Base-by-base conservation (phyloP, 2,329 filamentous ascomycete species). In the Sordariomycetes sp. region DNA sequence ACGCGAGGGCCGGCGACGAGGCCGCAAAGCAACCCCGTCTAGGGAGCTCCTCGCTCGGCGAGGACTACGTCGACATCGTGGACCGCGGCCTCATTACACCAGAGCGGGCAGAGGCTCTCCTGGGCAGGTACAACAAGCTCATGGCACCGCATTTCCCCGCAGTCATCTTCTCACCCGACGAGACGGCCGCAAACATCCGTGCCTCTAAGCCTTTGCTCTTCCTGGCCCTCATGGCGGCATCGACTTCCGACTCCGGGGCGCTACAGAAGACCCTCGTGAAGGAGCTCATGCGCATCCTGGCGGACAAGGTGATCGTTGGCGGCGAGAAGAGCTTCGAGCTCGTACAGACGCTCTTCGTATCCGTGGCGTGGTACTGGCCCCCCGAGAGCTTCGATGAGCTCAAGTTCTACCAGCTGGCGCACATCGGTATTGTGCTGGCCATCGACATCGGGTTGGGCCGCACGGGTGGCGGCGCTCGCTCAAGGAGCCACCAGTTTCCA, bases 341-440 rank as follows among this genome's bases (percentile, higher is more conserved):
- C 7, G 83, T 95, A 10, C 91, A 96, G 71, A 82, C 89, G 1
- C 74, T 96, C 48, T 80, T 89, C 59, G 75, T 96, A 3, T 78
- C 83, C 7, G 83, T 86, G n/a, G 80, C 91, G 22, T 96, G 90
- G 89, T 95, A 96, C 69, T 85, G 85, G 69, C 89, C 90, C 18
- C 90, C 90, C 0, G 86, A 93, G 63, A 81, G 88, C 64, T 89
- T 89, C 60, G 89, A 95, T 66, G 88, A 94, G 71, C 82, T 93
- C 66, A 94, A 94, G 68, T 95, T 94, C 69, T 96, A 94, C 72
- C 89, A 93, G 73, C 80, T 94, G 63, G 84, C 90, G 53, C 89
- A 96, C 68, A 83, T 90, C 66, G 87, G 88, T 2, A 86, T 86
- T 54, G 81, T 90, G 64, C 89, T 96, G 85, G 87, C 87, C 28